Conservation (phyloP, 1,284 basidiomycete genomes). For the Ceratobasidium sp. region DNA sequence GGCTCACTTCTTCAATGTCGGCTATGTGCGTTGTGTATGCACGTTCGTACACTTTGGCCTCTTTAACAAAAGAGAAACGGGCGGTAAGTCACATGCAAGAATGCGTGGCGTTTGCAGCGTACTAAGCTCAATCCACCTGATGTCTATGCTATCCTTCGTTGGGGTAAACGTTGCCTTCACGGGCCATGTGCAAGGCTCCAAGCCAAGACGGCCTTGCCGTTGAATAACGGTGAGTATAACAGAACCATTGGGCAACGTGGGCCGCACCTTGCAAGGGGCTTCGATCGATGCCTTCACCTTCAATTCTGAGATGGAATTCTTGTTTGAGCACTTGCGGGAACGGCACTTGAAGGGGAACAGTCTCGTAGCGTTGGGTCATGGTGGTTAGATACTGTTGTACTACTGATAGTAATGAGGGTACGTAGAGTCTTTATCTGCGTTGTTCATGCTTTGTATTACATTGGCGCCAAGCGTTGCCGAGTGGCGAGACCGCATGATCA, state of each 20-base stretch:
- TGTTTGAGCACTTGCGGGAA: constrained; percentile 34
- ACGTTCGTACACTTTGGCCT: constrained; percentile 35
- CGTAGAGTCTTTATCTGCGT: not conserved
- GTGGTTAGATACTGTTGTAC: not conserved
- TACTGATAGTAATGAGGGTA: not conserved
- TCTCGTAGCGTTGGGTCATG: constrained; percentile 24
- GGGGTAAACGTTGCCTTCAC: constrained; percentile 30
- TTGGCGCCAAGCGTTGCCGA: not conserved
- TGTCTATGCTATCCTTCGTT: constrained; percentile 31
- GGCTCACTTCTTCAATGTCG: constrained; percentile 40
- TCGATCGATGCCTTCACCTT: constrained; percentile 21
- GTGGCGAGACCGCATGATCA: constrained; percentile 1
- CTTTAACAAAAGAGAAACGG: not conserved
- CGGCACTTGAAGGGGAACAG: constrained; percentile 22
- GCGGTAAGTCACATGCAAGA: not conserved
- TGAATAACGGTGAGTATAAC: not conserved
- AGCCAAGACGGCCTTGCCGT: constrained; percentile 15
- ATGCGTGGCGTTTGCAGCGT: not conserved
- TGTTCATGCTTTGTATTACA: not conserved
- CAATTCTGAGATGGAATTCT: constrained; percentile 30
- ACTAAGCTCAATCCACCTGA: constrained; percentile 38
- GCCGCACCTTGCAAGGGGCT: constrained; percentile 21
- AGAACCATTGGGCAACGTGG: not conserved
- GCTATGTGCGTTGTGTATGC: constrained; percentile 37
- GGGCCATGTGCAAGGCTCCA: constrained; percentile 30